Percentiles rank a stretch among this genome's conserved stretches.
Evolutionary conservation across 176 grass and related monocot species (phyloP).

Genomic region (Chloris gayana): DNA sequence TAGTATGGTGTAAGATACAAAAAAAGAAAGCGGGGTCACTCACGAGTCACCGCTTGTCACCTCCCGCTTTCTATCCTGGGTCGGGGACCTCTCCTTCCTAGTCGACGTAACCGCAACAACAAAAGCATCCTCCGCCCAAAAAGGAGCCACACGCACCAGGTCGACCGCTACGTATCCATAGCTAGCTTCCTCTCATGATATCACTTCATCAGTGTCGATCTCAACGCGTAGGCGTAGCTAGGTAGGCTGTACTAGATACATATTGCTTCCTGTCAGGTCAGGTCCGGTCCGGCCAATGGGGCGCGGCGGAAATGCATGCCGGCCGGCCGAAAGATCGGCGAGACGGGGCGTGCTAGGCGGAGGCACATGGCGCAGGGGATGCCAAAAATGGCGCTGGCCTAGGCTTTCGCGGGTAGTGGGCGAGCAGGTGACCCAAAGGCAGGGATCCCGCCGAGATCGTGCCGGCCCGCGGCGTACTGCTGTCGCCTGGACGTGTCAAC

Average conservation of each 20-base stretch:
- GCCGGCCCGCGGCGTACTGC: constrained; percentile 15
- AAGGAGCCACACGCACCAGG: neutral
- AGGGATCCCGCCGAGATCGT: constrained; percentile 42
- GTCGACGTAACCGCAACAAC: neutral
- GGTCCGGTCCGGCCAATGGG: no score
- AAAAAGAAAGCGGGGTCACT: neutral
- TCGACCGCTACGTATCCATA: neutral
- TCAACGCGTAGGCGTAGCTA: neutral
- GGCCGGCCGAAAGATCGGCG: neutral
- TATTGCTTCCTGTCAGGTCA: no score
- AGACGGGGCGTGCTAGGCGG: neutral
- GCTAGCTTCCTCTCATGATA: neutral
- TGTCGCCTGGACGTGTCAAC: constrained; percentile 48
- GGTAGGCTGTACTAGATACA: no score
- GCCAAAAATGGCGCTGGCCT: constrained; percentile 67
- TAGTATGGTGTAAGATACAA: neutral
- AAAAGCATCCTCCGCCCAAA: neutral
- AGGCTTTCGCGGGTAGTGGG: constrained; percentile 37
- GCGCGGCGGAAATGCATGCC: no score
- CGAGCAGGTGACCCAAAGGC: constrained; percentile 12
- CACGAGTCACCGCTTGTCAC: constrained; percentile 15
- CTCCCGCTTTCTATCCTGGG: constrained; percentile 22
- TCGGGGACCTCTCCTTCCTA: neutral
- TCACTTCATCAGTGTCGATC: neutral
- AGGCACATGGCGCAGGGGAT: constrained; percentile 8